These are phyloP conservation scores for Fulvia fulva DNA, from an alignment of 2,329 filamentous ascomycete genomes.

Conservation along the genomic window DNA sequence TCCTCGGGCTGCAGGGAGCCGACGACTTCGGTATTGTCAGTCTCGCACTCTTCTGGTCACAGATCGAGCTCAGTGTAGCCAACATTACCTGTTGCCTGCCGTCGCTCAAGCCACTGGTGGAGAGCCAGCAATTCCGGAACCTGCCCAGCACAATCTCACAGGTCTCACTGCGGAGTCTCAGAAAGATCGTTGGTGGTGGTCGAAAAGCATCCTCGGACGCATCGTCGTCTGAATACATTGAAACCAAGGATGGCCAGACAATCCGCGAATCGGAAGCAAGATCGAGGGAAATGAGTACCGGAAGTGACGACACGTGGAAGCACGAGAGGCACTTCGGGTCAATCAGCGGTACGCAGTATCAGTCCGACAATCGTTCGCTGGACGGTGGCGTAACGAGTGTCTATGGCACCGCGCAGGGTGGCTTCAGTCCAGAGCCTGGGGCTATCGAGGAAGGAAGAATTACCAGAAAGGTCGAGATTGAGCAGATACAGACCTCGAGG, in stretches of 20 bases:
- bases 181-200: background rate
- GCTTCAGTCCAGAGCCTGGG: background rate
- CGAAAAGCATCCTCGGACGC: background rate
- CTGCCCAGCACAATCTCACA: background rate
- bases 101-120: background rate
- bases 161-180: background rate
- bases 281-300: background rate
- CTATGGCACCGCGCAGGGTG: background rate
- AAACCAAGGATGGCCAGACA: background rate
- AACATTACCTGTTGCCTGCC: background rate
- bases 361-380: background rate
- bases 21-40: slow-evolving; percentile 1
- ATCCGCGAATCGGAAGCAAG: background rate
- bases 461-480: background rate
- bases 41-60: background rate
- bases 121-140: background rate
- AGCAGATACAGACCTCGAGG: background rate
- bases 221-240: background rate
- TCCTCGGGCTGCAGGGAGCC: background rate
- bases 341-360: background rate
- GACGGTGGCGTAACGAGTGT: background rate
- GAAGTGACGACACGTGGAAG: background rate
- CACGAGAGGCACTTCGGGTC: background rate
- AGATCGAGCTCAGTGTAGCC: background rate
- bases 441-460: background rate